Base-by-base conservation (phyloP, 768 basidiomycete genomes). In the Rhodotorula graminis region DNA sequence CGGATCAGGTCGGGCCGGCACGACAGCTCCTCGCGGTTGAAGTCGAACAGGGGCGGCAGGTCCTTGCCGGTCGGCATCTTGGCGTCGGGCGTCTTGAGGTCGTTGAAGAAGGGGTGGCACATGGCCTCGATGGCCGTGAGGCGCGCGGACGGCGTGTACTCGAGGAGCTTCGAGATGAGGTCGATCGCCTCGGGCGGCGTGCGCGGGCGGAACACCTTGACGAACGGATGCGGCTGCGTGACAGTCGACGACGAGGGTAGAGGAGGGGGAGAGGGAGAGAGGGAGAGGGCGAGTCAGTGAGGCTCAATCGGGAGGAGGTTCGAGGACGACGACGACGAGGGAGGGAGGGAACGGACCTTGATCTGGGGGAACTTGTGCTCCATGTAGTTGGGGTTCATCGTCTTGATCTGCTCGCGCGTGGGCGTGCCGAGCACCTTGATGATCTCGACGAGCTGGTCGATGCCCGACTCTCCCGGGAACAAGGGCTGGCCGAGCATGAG, bases 361-460 rank as follows among this genome's bases (percentile, higher is more conserved):
- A 99, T 99, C 83, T 98, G 95, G 3, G 96, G 96, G 85, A 99
- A 99, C 83, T 98, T 97, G 87, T 99, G 96, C 81, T 99, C 96
- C 96, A 98, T 98, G 83, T 99, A 99, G 84, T 99, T 99, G 67
- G 96, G 96, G 83, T 99, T 99, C 96, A 99, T 99, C 77, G 96
- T 98, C 88, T 99, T 98, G 87, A 99, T 99, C 82, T 99, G 96
- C 81, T 98, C 96, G 77, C 95, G 85, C 70, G 96, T 94, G 5
- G 96, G 96, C 31, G 96, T 99, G 25, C 96, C 96, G 65, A 99
- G 87, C 57, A 99, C 93, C 82, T 99, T 99, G 88, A 99, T 99
- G 78, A 99, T 99, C 84, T 99, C 96, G 69, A 99, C 96, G 79
- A 99, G 82, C 84, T 99, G 96, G 83, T 99, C 96, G 79, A 99